Base-by-base conservation (phyloP, 2,329 filamentous ascomycete genomes). In the Rhytidhysteron rufulum region DNA sequence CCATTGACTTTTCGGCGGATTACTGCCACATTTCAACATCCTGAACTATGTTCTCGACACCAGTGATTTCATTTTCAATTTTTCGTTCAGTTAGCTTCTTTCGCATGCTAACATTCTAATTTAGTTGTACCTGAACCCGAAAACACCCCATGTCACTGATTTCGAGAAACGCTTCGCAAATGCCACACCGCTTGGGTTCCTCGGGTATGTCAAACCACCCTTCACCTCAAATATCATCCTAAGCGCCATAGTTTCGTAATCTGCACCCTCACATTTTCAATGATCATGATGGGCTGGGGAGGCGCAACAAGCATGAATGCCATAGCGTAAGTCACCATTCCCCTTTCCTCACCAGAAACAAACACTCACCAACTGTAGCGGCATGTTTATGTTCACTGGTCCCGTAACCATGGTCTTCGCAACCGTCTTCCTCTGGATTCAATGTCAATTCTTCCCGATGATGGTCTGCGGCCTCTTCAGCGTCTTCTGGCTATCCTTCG, bases 401-500 rank as follows among this genome's bases (percentile, higher is more conserved):
- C 74, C 73, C 1, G 51, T 76, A 10, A 66, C 77, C 33, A 60
- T 76, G 5, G 51, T 68, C 11, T 64, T 74, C 24, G 61, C 68
- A 21, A 69, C 71, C 41, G 68, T 77, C 5, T 75, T 75, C 45
- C 72, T 77, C 45, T 77, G 73, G 72, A 68, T 77, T 33, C 52
- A 55, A 32, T 44, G 44, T 0, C 55, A 59, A 29, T 58, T 57
- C 44, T 60, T 60, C 34, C 44, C 54, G 2, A 77, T 77, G 73
- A 73, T 75, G 65, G 69, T 74, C 1, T 72, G 73, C 58, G 72
- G 69, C 4, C 62, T 77, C 27, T 77, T 77, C 47, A 62, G 66
- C 30, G 71, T 75, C 48, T 77, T 77, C 53, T 77, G 72, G 71
- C 62, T 76, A 4, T 73, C 69, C 2, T 77, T 78, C 49, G 74